A percentile compares a stretch with the other conserved stretches of the same genome.
phyloP scores from a whole-genome alignment of 257 asterid genomes.

The Ophiorrhiza pumila region DNA sequence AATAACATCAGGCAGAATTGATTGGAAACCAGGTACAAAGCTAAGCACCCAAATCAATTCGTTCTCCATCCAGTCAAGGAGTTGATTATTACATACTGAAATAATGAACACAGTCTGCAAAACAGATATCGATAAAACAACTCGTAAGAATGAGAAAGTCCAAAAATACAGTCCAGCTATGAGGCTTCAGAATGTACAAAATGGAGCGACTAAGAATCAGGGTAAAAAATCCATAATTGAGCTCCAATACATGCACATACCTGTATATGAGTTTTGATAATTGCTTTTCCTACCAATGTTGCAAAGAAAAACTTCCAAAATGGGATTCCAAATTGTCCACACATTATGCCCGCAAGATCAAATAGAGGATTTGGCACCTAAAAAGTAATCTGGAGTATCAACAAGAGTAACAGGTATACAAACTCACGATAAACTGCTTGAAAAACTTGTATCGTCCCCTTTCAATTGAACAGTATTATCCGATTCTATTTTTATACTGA shows the following conservation, averaged over 20 bases:
- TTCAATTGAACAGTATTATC: not conserved
- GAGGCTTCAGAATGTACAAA: not conserved
- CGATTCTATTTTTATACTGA: not conserved
- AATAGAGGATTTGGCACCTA: constrained; percentile 94
- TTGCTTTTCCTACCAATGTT: constrained; percentile 83
- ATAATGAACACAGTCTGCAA: constrained; percentile 83
- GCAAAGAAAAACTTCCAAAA: constrained; percentile 91
- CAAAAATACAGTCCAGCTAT: not conserved
- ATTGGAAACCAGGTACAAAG: constrained; percentile 66
- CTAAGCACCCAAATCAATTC: constrained; percentile 80
- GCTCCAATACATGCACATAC: constrained; percentile 26
- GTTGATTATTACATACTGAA: constrained; percentile 90
- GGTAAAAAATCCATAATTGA: not conserved
- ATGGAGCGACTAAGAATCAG: not conserved
- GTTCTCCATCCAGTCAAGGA: constrained; percentile 86
- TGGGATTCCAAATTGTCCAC: constrained; percentile 90
- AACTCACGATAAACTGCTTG: no score
- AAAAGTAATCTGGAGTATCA: constrained; percentile 17
- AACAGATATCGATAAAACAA: constrained; percentile 11
- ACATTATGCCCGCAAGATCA: constrained; percentile 98
- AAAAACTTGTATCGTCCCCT: not conserved
- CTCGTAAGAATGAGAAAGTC: constrained; percentile 10
- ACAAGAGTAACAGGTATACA: not conserved
- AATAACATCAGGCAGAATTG: constrained; percentile 54
- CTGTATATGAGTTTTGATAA: constrained; percentile 94